Evolutionary conservation across 495 filamentous ascomycete genomes (phyloP).

Genomic region (Venustampulla echinocandica): DNA sequence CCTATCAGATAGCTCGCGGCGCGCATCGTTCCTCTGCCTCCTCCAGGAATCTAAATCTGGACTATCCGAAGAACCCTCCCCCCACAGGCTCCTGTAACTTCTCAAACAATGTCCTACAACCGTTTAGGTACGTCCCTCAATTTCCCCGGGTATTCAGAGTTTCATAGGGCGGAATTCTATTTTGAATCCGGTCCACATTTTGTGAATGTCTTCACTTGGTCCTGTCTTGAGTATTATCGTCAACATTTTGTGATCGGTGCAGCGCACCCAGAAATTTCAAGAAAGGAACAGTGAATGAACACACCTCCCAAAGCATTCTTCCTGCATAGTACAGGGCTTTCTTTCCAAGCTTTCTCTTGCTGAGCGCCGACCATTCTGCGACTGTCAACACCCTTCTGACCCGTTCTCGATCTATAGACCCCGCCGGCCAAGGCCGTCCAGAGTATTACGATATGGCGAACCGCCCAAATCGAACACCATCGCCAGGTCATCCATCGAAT

Average conservation of each 20-base stretch:
- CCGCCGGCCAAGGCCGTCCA: constrained; percentile 27
- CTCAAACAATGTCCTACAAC: constrained; percentile 53
- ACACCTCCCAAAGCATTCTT: neutral
- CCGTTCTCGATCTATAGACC: constrained; percentile 8
- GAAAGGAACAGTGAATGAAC: neutral
- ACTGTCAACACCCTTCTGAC: constrained; percentile 10
- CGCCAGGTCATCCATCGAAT: constrained; percentile 44
- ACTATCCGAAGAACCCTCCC: neutral
- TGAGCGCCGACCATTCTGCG: constrained; percentile 9
- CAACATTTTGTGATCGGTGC: constrained; percentile 8
- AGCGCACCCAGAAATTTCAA: neutral
- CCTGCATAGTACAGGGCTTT: constrained; percentile 17
- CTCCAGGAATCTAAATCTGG: neutral
- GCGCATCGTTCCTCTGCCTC: neutral
- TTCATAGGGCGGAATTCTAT: neutral
- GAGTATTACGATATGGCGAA: constrained; percentile 51
- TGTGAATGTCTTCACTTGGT: constrained; percentile 13
- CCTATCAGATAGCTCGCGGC: constrained; percentile 1
- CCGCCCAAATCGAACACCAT: constrained; percentile 47
- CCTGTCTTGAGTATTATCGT: constrained; percentile 6
- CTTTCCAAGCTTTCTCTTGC: neutral
- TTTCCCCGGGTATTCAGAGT: neutral
- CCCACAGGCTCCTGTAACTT: neutral
- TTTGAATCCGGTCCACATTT: neutral
- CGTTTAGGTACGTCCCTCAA: constrained; percentile 52